A percentile compares a stretch with the other conserved stretches of the same genome.
These are phyloP conservation scores for Scenedesmus sp. DNA, from an alignment of 163 green algal genomes.

Conservation along the genomic window DNA sequence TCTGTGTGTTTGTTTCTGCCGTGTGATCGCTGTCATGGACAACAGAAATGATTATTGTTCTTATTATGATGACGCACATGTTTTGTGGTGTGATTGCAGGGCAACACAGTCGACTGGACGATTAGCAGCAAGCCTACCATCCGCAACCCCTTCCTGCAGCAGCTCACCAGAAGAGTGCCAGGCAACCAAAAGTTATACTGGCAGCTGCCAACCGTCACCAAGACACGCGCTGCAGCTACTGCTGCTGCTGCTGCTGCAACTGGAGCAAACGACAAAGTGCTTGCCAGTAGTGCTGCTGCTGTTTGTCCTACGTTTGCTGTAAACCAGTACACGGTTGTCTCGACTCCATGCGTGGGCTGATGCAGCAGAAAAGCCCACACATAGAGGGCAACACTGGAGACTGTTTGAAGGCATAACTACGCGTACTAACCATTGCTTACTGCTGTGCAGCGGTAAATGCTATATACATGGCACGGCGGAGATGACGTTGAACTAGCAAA, in stretches of 20 bases:
- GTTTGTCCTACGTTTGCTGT: neutral
- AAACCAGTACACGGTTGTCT: neutral
- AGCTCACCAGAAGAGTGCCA: neutral
- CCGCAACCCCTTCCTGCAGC: neutral
- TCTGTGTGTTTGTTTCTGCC: too few species aligned
- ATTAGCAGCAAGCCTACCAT: neutral
- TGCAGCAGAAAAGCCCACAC: too few species aligned
- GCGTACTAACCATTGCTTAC: too few species aligned
- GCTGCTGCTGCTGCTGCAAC: neutral
- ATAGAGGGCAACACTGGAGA: too few species aligned
- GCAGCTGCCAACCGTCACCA: neutral
- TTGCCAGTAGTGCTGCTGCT: neutral
- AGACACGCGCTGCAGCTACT: too few species aligned
- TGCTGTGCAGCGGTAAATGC: too few species aligned
- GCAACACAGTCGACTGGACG: neutral
- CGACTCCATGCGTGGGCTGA: too few species aligned
- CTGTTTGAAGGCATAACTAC: too few species aligned
- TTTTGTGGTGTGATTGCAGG: neutral
- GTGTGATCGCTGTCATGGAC: too few species aligned
- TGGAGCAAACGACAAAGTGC: neutral
- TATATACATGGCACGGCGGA: too few species aligned
- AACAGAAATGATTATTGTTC: too few species aligned
- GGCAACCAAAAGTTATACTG: neutral
- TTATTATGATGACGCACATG: neutral
- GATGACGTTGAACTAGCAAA: too few species aligned